Conservation (phyloP, 108 stramenopile genomes). For the Asterionellopsis glacialis region DNA sequence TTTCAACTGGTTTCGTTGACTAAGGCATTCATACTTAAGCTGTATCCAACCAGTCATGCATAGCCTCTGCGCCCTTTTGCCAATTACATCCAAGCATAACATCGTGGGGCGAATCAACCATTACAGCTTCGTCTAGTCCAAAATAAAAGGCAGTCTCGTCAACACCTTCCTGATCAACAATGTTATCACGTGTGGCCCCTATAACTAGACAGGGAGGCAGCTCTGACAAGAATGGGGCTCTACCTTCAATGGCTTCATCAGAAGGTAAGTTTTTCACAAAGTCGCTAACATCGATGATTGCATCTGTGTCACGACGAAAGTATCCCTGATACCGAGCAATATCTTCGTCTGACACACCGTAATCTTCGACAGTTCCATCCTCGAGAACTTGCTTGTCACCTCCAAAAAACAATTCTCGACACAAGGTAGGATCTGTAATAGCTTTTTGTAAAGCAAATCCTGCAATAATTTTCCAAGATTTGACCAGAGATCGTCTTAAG, state of each 20-base stretch:
- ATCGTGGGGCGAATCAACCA: constrained; percentile 67
- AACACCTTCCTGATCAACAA: constrained; percentile 57
- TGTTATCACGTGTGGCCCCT: constrained; percentile 54
- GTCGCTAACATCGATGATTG: constrained; percentile 54
- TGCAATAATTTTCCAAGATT: constrained; percentile 51
- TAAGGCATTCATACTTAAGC: too few species aligned
- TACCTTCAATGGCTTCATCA: constrained; percentile 15
- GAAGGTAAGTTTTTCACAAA: constrained; percentile 41
- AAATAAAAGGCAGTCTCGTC: constrained; percentile 56
- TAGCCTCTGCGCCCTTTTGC: constrained; percentile 37
- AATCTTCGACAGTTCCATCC: constrained; percentile 30
- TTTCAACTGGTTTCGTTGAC: too few species aligned
- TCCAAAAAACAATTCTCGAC: constrained; percentile 66
- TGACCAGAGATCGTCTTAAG: constrained; percentile 33
- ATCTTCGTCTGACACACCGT: constrained; percentile 59
- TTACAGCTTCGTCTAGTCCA: constrained; percentile 25
- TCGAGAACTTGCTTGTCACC: constrained; percentile 12
- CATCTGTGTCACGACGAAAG: constrained; percentile 47
- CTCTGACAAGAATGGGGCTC: constrained; percentile 23
- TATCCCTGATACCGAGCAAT: constrained; percentile 38
- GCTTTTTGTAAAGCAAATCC: constrained; percentile 61
- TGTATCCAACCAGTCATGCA: constrained; percentile 31
- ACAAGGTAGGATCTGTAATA: constrained; percentile 24
- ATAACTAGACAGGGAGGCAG: constrained; percentile 56
- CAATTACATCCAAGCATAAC: constrained; percentile 64